Conservation (phyloP, 768 basidiomycete species). For the Megacollybia marginata region DNA sequence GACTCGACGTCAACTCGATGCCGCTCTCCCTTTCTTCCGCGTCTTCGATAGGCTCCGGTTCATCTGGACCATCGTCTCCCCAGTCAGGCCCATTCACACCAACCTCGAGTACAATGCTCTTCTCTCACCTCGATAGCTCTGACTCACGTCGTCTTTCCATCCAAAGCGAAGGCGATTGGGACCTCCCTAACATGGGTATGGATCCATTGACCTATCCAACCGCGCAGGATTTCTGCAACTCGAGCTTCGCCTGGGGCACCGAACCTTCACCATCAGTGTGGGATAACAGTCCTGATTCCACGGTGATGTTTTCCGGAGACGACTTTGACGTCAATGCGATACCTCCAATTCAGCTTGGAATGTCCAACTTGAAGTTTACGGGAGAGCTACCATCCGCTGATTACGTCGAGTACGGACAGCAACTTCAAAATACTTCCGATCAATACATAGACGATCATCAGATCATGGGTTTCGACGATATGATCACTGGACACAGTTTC, state of each 20-base stretch:
- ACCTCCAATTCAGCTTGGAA: constrained; percentile 55
- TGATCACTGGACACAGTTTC: constrained; percentile 28
- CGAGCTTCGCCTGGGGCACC: constrained; percentile 23
- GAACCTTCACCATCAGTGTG: not conserved
- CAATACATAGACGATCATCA: not conserved
- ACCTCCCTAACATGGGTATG: constrained; percentile 19
- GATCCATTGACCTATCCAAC: constrained; percentile 26
- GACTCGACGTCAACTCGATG: not conserved
- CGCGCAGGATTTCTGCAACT: constrained; percentile 22
- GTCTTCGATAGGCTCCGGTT: constrained; percentile 37
- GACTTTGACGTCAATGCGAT: constrained; percentile 65
- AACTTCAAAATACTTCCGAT: constrained; percentile 7
- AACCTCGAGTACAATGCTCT: constrained; percentile 6
- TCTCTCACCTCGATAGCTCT: constrained; percentile 18
- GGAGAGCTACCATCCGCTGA: constrained; percentile 13
- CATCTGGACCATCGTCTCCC: constrained; percentile 47
- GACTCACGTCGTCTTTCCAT: constrained; percentile 17
- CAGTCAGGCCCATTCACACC: constrained; percentile 45
- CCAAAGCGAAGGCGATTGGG: constrained; percentile 8
- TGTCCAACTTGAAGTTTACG: constrained; percentile 38
- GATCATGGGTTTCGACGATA: constrained; percentile 27
- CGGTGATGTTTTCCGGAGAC: constrained; percentile 39
- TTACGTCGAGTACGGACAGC: constrained; percentile 18
- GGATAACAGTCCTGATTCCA: constrained; percentile 22
- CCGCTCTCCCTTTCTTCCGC: constrained; percentile 35